Evolutionary conservation across 495 filamentous ascomycete species (phyloP).

Genomic region (Neohortaea acidophila): DNA sequence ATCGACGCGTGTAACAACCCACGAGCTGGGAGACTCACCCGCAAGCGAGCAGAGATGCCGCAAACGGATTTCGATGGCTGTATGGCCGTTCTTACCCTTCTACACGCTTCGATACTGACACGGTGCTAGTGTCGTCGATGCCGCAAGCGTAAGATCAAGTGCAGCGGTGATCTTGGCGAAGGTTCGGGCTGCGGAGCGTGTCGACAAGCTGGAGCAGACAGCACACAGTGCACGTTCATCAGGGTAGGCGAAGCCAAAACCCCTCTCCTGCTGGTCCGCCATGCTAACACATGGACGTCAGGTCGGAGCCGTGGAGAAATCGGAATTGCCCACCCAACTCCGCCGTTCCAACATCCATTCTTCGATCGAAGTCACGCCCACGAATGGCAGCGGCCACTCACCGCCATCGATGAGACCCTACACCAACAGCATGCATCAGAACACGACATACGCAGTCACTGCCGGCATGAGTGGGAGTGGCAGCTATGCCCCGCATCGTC

Average conservation of each 20-base stretch:
- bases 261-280: not conserved
- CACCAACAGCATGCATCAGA: no score
- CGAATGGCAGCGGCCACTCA: not conserved
- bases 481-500: not conserved
- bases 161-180: slow-evolving; percentile 70
- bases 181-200: slow-evolving; percentile 71
- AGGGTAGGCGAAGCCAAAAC: slow-evolving; percentile 40
- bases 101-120: slow-evolving; percentile 2
- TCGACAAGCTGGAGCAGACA: slow-evolving; percentile 49
- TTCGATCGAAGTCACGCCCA: no score
- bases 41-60: slow-evolving; percentile 1
- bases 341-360: not conserved
- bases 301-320: slow-evolving; percentile 8
- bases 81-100: slow-evolving; percentile 1
- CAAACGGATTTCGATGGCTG: slow-evolving; percentile 20
- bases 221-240: slow-evolving; percentile 52
- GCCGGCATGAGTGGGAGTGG: no score
- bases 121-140: slow-evolving; percentile 66
- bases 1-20: slow-evolving; percentile 5
- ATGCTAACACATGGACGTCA: slow-evolving; percentile 9
- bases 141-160: slow-evolving; percentile 89
- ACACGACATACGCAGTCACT: no score
- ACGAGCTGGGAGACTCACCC: slow-evolving; percentile 8
- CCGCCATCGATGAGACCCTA: not conserved
- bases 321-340: not conserved